Percentiles rank a stretch among this genome's conserved stretches.
Evolutionary conservation across 192 early-diverging fungal species (phyloP).

Genomic region (Umbelopsis sp.): DNA sequence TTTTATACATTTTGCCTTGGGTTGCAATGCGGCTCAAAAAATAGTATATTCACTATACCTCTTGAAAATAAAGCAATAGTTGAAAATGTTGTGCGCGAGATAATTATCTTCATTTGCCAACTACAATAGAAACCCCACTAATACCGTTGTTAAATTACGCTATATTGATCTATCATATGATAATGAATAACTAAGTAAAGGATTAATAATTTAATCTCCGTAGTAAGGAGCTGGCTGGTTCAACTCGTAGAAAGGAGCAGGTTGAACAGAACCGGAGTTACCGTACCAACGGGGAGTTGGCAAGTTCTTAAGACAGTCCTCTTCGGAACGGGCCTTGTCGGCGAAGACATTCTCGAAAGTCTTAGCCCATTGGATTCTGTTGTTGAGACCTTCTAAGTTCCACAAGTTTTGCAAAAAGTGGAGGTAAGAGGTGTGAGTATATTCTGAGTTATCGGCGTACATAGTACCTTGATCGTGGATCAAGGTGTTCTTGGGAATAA

Average conservation of each 20-base stretch:
- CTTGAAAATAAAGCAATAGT: too few relatives aligned
- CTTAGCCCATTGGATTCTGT: background rate
- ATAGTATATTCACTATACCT: too few relatives aligned
- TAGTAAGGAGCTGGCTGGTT: slow-evolving; percentile 8
- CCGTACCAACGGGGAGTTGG: slow-evolving; percentile 5
- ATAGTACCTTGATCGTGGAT: slow-evolving; percentile 8
- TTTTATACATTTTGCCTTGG: too few relatives aligned
- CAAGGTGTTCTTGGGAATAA: slow-evolving; percentile 27
- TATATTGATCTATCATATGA: too few relatives aligned
- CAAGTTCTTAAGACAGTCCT: background rate
- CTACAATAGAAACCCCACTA: too few relatives aligned
- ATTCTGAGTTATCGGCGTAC: slow-evolving; percentile 5
- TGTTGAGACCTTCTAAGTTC: background rate
- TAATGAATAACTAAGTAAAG: too few relatives aligned
- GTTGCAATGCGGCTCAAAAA: too few relatives aligned
- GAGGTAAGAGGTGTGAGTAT: slow-evolving; percentile 1
- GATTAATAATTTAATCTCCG: background rate
- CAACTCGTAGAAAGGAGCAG: slow-evolving; percentile 11
- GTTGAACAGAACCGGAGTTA: background rate
- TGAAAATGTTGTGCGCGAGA: too few relatives aligned
- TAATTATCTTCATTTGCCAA: too few relatives aligned
- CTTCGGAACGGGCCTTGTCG: slow-evolving; percentile 2
- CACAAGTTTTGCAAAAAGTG: slow-evolving; percentile 10
- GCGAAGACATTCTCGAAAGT: slow-evolving; percentile 8
- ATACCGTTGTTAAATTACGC: too few relatives aligned